These are phyloP conservation scores for Sistotremastrum suecicum DNA, from an alignment of 768 basidiomycete genomes.

Conservation along the genomic window DNA sequence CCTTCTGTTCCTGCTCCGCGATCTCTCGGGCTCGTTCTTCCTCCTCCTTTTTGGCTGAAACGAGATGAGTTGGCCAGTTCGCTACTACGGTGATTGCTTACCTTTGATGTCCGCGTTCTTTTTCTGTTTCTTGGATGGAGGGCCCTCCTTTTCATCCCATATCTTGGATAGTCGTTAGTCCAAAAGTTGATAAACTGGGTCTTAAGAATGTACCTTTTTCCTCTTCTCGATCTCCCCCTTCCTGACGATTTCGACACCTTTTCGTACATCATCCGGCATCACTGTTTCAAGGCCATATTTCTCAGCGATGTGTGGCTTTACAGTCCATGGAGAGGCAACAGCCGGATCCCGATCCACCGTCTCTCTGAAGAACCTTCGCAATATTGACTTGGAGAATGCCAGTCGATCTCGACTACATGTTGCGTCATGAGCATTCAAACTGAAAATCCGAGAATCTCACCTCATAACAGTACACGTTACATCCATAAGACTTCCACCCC, in stretches of 20 bases:
- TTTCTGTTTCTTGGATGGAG: constrained; percentile 70
- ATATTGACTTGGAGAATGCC: constrained; percentile 92
- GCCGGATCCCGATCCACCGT: constrained; percentile 88
- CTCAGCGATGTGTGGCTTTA: constrained; percentile 72
- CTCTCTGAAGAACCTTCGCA: constrained; percentile 91
- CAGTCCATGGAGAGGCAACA: constrained; percentile 91
- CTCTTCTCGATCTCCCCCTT: constrained; percentile 86
- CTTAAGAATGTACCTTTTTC: constrained; percentile 41
- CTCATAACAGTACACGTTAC: constrained; percentile 71
- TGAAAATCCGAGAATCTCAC: constrained; percentile 26
- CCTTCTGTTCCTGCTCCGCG: constrained; percentile 29
- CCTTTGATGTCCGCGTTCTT: constrained; percentile 60
- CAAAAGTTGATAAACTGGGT: background rate
- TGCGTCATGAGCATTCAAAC: background rate
- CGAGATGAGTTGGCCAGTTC: constrained; percentile 1
- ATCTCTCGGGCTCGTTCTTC: constrained; percentile 52
- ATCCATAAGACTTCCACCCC: constrained; percentile 69
- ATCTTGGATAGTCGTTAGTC: background rate
- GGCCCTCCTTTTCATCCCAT: constrained; percentile 70
- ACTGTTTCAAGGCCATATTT: constrained; percentile 74
- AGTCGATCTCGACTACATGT: constrained; percentile 75
- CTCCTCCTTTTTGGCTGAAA: constrained; percentile 35
- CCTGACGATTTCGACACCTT: constrained; percentile 65
- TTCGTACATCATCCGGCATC: constrained; percentile 76
- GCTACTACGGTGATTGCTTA: constrained; percentile 13